Evolutionary conservation across 2,329 filamentous ascomycete species (phyloP).

Genomic region (Fusarium falciforme): DNA sequence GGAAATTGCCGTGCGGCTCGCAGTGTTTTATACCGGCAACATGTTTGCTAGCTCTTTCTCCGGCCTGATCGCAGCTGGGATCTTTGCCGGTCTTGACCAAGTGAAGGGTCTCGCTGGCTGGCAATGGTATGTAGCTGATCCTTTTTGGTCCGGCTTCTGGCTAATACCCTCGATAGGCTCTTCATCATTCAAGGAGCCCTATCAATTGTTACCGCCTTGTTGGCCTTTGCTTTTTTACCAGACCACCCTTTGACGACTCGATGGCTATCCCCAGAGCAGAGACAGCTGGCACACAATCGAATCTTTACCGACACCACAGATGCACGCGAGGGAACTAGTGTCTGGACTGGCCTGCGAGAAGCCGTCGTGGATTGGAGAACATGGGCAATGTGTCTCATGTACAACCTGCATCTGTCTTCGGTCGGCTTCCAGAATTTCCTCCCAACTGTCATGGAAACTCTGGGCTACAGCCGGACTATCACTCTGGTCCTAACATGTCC

Average conservation of each 20-base stretch:
- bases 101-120: conserved; percentile 41
- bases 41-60: conserved; percentile 53
- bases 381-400: conserved; percentile 44
- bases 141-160: background rate
- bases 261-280: conserved; percentile 51
- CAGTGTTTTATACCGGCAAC: conserved; percentile 57
- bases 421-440: conserved; percentile 47
- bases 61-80: conserved; percentile 57
- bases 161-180: conserved; percentile 18
- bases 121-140: conserved; percentile 38
- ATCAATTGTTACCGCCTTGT: conserved; percentile 43
- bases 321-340: conserved; percentile 50
- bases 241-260: conserved; percentile 53
- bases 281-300: conserved; percentile 55
- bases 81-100: conserved; percentile 49
- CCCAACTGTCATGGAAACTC: conserved; percentile 54
- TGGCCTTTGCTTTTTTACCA: conserved; percentile 49
- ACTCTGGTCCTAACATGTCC: conserved; percentile 63
- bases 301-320: conserved; percentile 47
- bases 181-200: conserved; percentile 47
- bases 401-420: conserved; percentile 40
- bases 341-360: conserved; percentile 45
- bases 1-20: conserved; percentile 54
- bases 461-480: conserved; percentile 58
- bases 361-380: conserved; percentile 43